Conservation (phyloP, 768 basidiomycete species). For the Naganishia vishniacii region DNA sequence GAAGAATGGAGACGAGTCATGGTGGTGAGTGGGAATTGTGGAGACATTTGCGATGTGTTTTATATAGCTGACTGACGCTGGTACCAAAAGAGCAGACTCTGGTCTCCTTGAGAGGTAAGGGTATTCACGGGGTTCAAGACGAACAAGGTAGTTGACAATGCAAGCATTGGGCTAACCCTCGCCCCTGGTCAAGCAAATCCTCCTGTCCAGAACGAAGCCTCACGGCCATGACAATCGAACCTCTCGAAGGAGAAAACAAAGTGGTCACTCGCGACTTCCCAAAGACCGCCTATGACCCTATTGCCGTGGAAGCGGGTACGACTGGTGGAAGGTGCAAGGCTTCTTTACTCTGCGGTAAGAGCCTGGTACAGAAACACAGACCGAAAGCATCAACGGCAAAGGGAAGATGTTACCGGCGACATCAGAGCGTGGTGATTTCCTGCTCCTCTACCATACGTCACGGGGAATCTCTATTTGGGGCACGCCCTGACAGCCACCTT, state of each 20-base stretch:
- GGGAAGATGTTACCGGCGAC: slow-evolving; percentile 35
- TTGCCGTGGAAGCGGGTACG: slow-evolving; percentile 90
- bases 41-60: too few relatives aligned
- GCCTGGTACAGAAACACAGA: slow-evolving; percentile 49
- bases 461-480: slow-evolving; percentile 89
- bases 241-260: slow-evolving; percentile 88
- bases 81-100: too few relatives aligned
- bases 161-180: too few relatives aligned
- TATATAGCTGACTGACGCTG: too few relatives aligned
- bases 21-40: too few relatives aligned
- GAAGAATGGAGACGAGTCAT: too few relatives aligned
- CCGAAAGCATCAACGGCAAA: slow-evolving; percentile 52
- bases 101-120: too few relatives aligned
- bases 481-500: slow-evolving; percentile 88
- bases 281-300: slow-evolving; percentile 80
- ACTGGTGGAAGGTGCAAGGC: slow-evolving; percentile 90
- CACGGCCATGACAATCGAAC: slow-evolving; percentile 68
- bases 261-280: slow-evolving; percentile 84
- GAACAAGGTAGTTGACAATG: too few relatives aligned
- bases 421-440: slow-evolving; percentile 63
- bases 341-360: slow-evolving; percentile 68
- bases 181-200: too few relatives aligned
- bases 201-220: too few relatives aligned
- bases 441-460: slow-evolving; percentile 92
- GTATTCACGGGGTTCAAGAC: too few relatives aligned